Conservation (phyloP, 2,329 filamentous ascomycete species). For the Diplocarpon mali region DNA sequence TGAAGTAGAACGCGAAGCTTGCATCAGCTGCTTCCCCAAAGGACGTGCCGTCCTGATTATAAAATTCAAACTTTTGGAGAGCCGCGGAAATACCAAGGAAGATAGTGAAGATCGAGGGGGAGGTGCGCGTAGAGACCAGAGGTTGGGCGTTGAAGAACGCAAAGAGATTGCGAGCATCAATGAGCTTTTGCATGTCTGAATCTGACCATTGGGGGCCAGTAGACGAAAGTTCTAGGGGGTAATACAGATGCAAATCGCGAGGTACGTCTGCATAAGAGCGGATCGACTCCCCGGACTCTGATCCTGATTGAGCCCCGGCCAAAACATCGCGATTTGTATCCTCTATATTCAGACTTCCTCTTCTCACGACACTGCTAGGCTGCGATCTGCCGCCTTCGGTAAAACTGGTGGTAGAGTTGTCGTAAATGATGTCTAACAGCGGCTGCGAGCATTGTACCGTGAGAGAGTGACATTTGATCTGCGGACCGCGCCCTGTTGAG, state of each 20-base stretch:
- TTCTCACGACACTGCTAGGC: constrained; percentile 35
- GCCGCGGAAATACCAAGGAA: constrained; percentile 43
- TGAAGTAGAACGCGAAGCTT: constrained; percentile 64
- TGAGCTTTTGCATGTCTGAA: constrained; percentile 42
- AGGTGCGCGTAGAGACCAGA: constrained; percentile 44
- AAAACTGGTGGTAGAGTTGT: constrained; percentile 10
- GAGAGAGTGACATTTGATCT: constrained; percentile 48
- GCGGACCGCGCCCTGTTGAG: constrained; percentile 39
- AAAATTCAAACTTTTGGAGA: constrained; percentile 47
- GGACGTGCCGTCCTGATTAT: constrained; percentile 42
- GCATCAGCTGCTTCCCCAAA: constrained; percentile 50
- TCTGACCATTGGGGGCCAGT: constrained; percentile 26
- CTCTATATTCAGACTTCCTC: constrained; percentile 32
- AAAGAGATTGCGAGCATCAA: constrained; percentile 53
- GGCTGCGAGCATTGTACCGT: constrained; percentile 39
- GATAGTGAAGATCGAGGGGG: constrained; percentile 41
- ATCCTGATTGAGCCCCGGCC: constrained; percentile 25
- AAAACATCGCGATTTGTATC: constrained; percentile 36
- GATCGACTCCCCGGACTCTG: constrained; percentile 12
- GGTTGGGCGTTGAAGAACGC: constrained; percentile 54
- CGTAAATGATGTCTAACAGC: constrained; percentile 10
- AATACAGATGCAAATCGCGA: constrained; percentile 40
- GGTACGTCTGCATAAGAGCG: constrained; percentile 24
- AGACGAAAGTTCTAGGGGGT: constrained; percentile 30
- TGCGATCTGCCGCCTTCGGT: constrained; percentile 14